Percentiles rank a stretch among this genome's conserved stretches.
These are phyloP conservation scores for Petunia hybrid DNA, from an alignment of 305 asterid species.

Conservation along the genomic window DNA sequence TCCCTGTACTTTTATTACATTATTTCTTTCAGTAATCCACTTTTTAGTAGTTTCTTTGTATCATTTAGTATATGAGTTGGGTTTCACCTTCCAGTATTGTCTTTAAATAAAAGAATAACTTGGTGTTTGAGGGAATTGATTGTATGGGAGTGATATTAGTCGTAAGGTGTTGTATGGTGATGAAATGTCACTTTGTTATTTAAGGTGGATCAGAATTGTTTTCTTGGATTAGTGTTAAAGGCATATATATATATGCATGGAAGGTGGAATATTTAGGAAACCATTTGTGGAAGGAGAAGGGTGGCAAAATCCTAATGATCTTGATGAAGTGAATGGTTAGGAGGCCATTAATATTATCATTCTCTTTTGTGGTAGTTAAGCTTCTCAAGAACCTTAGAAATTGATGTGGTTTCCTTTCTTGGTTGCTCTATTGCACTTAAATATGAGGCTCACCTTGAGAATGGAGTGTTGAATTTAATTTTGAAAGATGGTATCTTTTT, in stretches of 20 bases:
- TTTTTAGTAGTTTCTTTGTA: too few species aligned
- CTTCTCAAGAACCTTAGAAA: not conserved
- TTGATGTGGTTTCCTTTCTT: not conserved
- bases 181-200: slow-evolving; percentile 40
- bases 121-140: too few species aligned
- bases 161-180: too few species aligned
- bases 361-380: not conserved
- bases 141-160: too few species aligned
- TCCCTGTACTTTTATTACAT: too few species aligned
- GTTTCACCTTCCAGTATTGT: too few species aligned
- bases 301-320: slow-evolving; percentile 43
- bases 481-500: slow-evolving; percentile 36
- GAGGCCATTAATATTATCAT: not conserved
- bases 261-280: slow-evolving; percentile 45
- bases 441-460: slow-evolving; percentile 34
- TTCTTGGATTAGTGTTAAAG: slow-evolving; percentile 42
- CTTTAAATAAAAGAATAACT: too few species aligned
- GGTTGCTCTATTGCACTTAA: slow-evolving; percentile 31
- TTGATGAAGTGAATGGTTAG: slow-evolving; percentile 41
- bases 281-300: slow-evolving; percentile 37
- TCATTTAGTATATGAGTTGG: too few species aligned
- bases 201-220: slow-evolving; percentile 43
- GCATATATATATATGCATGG: slow-evolving; percentile 41
- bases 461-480: slow-evolving; percentile 42
- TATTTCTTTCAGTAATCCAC: too few species aligned